Conservation (phyloP, 139 green algal genomes). For the Tetraselmis chui region DNA sequence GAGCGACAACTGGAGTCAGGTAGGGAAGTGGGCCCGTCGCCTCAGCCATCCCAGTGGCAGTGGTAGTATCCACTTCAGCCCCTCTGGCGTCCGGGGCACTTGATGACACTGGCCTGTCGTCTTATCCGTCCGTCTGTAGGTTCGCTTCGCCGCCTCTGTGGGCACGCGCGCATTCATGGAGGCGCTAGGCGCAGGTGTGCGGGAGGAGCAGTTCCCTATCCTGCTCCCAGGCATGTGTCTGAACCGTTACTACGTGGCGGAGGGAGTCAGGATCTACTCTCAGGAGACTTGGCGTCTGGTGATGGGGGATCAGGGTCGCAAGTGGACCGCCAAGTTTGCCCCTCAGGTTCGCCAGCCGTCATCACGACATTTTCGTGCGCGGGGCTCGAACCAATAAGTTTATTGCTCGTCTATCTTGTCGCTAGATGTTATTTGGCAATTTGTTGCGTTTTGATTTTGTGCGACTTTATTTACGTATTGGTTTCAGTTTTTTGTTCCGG, state of each 20-base stretch:
- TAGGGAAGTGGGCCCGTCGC: slow-evolving; percentile 11
- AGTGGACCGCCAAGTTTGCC: slow-evolving; percentile 37
- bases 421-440: too few species aligned
- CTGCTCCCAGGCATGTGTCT: slow-evolving; percentile 83
- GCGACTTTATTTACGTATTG: too few species aligned
- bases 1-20: slow-evolving; percentile 90
- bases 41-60: too few species aligned
- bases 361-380: too few species aligned
- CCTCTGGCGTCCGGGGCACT: too few species aligned
- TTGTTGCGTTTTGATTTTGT: too few species aligned
- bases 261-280: slow-evolving; percentile 79
- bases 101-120: too few species aligned
- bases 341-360: background rate
- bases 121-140: too few species aligned
- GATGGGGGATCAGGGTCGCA: slow-evolving; percentile 53
- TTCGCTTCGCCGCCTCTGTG: slow-evolving; percentile 68
- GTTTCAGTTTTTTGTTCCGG: too few species aligned
- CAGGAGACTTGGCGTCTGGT: slow-evolving; percentile 77
- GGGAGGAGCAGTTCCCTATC: slow-evolving; percentile 34
- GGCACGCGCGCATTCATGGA: slow-evolving; percentile 63
- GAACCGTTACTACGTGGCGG: slow-evolving; percentile 90
- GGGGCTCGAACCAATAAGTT: too few species aligned
- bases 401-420: too few species aligned
- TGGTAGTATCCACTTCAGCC: too few species aligned
- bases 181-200: slow-evolving; percentile 4